These are phyloP conservation scores for Brassica hybrid DNA, from an alignment of 441 rosid species.

Conservation along the genomic window DNA sequence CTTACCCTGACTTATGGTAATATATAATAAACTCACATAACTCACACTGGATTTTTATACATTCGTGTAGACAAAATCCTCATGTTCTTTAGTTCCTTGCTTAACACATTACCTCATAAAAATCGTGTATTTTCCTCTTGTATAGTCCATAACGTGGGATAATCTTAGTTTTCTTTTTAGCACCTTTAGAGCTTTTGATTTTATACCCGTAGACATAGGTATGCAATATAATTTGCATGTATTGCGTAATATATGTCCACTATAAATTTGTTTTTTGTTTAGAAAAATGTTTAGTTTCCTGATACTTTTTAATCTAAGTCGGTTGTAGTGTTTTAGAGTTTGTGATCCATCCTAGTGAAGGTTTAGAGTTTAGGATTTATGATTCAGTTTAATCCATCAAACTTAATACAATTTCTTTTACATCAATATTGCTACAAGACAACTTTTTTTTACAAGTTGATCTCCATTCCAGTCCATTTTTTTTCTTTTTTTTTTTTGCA, in stretches of 20 bases:
- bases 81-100: constrained; percentile 8
- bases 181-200: not conserved
- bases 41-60: not conserved
- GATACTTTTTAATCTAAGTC: not conserved
- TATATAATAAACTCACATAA: not conserved
- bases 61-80: not conserved
- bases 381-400: not conserved
- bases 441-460: not conserved
- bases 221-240: not conserved
- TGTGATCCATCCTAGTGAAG: not conserved
- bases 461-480: not conserved
- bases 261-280: not conserved
- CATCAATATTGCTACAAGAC: not conserved
- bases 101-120: not conserved
- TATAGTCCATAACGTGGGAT: not conserved
- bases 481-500: not conserved
- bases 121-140: not conserved
- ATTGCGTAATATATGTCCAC: not conserved
- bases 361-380: not conserved
- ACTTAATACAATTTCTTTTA: not conserved
- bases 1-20: constrained; percentile 72
- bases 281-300: not conserved
- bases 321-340: not conserved
- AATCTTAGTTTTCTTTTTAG: not conserved
- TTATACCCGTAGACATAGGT: not conserved